Percentiles rank a stretch among this genome's conserved stretches.
These are phyloP conservation scores for Vaccinium macrocarpon DNA, from an alignment of 148 eudicot genomes.

Conservation along the genomic window DNA sequence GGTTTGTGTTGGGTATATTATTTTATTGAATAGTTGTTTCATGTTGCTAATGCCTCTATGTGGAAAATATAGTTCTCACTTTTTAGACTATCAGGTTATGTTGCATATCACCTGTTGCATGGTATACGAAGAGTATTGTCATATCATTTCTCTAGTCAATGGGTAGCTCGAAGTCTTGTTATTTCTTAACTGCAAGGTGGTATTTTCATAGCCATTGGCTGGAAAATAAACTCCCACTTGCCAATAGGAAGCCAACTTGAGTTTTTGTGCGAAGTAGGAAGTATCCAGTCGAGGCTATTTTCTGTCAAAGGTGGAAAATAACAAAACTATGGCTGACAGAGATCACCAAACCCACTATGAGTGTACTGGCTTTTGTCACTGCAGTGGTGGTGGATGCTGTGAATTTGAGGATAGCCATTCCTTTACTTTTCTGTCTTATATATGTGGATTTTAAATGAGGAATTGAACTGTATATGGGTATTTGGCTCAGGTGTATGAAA, in stretches of 20 bases:
- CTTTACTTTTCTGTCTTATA: conserved; percentile 9
- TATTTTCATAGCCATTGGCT: not conserved
- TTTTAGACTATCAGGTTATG: not conserved
- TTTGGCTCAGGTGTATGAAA: conserved; percentile 85
- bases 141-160: not conserved
- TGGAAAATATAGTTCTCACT: not conserved
- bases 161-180: not conserved
- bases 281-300: not conserved
- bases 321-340: not conserved
- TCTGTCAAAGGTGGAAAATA: not conserved
- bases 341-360: not conserved
- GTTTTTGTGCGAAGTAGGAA: not conserved
- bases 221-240: not conserved
- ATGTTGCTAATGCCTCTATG: not conserved
- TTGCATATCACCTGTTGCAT: no score
- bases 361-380: not conserved
- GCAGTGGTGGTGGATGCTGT: not conserved
- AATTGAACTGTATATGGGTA: conserved; percentile 61
- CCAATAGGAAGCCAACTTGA: not conserved
- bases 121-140: not conserved
- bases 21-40: not conserved
- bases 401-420: not conserved
- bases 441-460: conserved; percentile 44
- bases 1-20: no score
- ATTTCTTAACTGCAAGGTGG: not conserved